Evolutionary conservation across 495 filamentous ascomycete species (phyloP).

Genomic region (Xylaria cubensis): DNA sequence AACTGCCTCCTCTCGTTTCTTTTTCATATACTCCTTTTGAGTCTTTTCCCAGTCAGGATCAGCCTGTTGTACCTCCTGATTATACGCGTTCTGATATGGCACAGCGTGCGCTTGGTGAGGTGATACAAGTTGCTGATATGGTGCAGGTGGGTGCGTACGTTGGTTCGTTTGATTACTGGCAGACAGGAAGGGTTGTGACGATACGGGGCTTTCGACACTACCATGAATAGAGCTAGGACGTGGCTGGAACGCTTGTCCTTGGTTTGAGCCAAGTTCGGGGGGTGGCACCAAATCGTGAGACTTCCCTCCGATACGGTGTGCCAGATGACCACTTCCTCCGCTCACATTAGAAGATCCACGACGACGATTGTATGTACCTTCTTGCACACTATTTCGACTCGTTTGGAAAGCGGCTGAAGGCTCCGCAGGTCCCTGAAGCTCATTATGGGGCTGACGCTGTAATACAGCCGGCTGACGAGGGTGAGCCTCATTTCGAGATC

Average conservation of each 20-base stretch:
- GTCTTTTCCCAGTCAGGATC: conserved; percentile 65
- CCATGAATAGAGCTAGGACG: conserved; percentile 53
- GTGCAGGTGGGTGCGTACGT: conserved; percentile 43
- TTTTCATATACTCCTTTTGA: conserved; percentile 87
- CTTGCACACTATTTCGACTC: conserved; percentile 70
- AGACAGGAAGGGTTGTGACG: conserved; percentile 53
- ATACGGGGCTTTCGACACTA: conserved; percentile 55
- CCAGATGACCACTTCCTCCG: conserved; percentile 79
- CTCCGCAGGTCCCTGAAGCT: conserved; percentile 77
- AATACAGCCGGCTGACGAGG: conserved; percentile 79
- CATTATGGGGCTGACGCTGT: conserved; percentile 68
- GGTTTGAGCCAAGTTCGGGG: conserved; percentile 35
- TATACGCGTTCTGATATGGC: conserved; percentile 47
- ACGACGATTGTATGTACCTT: conserved; percentile 75
- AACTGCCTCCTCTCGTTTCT: conserved; percentile 75
- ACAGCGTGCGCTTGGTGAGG: conserved; percentile 56
- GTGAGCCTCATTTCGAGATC: conserved; percentile 69
- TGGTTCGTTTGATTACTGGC: conserved; percentile 42
- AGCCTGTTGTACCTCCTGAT: conserved; percentile 44
- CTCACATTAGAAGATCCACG: conserved; percentile 95
- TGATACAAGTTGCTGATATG: conserved; percentile 59
- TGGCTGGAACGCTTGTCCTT: conserved; percentile 49
- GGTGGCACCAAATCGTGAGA: conserved; percentile 54
- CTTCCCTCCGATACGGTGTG: conserved; percentile 49
- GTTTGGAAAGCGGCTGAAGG: conserved; percentile 93